Evolutionary conservation across 2,329 filamentous ascomycete species (phyloP), one percentile per base, ranked within the genome.

Genomic region (Colletotrichum liriopes): DNA sequence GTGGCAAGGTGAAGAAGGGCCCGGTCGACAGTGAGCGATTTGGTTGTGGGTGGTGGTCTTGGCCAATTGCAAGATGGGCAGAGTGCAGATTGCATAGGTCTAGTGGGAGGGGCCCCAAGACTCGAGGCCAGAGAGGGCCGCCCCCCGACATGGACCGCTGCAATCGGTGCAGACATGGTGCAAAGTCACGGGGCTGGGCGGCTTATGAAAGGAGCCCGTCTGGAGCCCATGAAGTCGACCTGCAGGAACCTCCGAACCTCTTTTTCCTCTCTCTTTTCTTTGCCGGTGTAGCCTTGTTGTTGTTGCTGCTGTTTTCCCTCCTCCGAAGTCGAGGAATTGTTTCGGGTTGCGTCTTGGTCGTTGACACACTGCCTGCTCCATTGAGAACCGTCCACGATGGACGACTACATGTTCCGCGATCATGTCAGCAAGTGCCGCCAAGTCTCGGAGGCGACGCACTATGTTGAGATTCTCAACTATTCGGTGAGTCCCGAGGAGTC

Each of bases 381-480:
- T 67, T 58, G 67, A 29, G 41, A 41, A 58, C 11, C 41, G 51
- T n/a, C 60, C 67, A 78, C 72, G 35, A 90, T 91, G 89, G 89
- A 91, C 78, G 86, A 90, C 75, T 90, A 89, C 77, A 85, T 90
- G 80, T 90, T 90, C 75, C 81, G 82, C 73, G 75, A 79, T 41
- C 84, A 86, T 76, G 82, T 91, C 70, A 77, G 82, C 12, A 78
- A 84, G 56, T 90, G 87, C 77, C 83, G 80, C 29, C 81, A 83
- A 41, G 86, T 90, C 59, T 72, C 79, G 4, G 89, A 91, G 79
- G 81, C 80, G 65, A 90, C 88, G 23, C 85, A 82, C 74, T 91
- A 89, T 77, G 74, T 91, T 32, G 87, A 91, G 78, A 88, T 90
- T 47, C 84, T 89, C 76, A 91, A 90, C 75, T 91, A 89, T 75